phyloP scores from a whole-genome alignment of 75 land plant genomes.

The Chamaecyparis obtusa region DNA sequence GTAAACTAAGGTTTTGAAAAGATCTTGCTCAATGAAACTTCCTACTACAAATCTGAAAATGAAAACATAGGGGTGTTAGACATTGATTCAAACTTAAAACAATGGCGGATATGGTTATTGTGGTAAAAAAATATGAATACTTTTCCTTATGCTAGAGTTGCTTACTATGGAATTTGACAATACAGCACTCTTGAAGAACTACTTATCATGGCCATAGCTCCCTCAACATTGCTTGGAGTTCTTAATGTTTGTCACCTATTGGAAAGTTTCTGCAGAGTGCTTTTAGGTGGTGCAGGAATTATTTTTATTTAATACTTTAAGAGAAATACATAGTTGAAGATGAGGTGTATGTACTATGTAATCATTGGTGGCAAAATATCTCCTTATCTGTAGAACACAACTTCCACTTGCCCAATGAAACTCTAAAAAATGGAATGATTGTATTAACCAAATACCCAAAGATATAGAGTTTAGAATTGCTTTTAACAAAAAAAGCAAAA shows the following conservation, averaged over 20 bases:
- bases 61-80: no score
- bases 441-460: no score
- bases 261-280: not conserved
- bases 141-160: not conserved
- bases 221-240: not conserved
- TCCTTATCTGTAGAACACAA: not conserved
- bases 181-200: no score
- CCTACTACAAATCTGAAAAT: not conserved
- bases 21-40: not conserved
- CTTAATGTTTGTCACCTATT: not conserved
- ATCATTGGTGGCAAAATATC: no score
- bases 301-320: no score
- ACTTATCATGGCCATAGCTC: not conserved
- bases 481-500: no score
- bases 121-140: not conserved
- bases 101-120: not conserved
- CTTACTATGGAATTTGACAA: no score
- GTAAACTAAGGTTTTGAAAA: no score
- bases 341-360: not conserved
- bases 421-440: no score
- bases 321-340: not conserved
- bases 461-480: no score
- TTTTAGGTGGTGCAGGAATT: not conserved
- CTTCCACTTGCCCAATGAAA: not conserved
- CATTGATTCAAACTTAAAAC: not conserved